These are phyloP conservation scores for Phytomonas serpens DNA, from an alignment of 208 protist species.

Conservation along the genomic window DNA sequence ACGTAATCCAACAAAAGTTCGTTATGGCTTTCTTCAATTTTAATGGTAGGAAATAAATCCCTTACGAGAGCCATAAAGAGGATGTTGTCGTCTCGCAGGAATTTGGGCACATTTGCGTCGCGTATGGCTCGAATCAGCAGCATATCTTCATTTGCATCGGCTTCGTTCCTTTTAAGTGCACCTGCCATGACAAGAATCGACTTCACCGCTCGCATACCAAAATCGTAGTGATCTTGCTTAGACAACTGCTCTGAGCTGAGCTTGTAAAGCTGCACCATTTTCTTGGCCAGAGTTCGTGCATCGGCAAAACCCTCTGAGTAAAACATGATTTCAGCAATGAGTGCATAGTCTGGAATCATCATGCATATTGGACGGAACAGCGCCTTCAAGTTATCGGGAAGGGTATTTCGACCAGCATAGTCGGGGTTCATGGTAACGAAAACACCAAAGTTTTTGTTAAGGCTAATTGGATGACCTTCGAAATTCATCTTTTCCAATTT, in stretches of 20 bases:
- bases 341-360: conserved; percentile 96
- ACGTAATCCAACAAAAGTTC: conserved; percentile 78
- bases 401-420: conserved; percentile 95
- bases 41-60: conserved; percentile 90
- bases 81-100: conserved; percentile 90
- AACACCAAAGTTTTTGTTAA: conserved; percentile 92
- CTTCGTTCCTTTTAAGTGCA: conserved; percentile 81
- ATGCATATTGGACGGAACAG: conserved; percentile 97
- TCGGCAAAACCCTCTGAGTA: conserved; percentile 96
- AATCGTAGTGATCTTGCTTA: conserved; percentile 96
- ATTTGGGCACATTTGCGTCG: conserved; percentile 93
- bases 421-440: conserved; percentile 98
- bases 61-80: conserved; percentile 92
- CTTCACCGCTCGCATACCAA: conserved; percentile 95
- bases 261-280: conserved; percentile 96
- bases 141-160: conserved; percentile 90
- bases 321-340: conserved; percentile 97
- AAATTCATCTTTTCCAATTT: conserved; percentile 87
- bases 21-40: conserved; percentile 74
- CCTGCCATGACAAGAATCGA: conserved; percentile 95
- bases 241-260: conserved; percentile 94
- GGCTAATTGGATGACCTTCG: conserved; percentile 88
- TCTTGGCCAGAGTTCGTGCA: conserved; percentile 90
- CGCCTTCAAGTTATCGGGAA: conserved; percentile 97
- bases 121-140: conserved; percentile 93